Percentiles rank a stretch among this genome's conserved stretches.
Conservation (phyloP, 345 rosid species). For the Triadica sebifera region DNA sequence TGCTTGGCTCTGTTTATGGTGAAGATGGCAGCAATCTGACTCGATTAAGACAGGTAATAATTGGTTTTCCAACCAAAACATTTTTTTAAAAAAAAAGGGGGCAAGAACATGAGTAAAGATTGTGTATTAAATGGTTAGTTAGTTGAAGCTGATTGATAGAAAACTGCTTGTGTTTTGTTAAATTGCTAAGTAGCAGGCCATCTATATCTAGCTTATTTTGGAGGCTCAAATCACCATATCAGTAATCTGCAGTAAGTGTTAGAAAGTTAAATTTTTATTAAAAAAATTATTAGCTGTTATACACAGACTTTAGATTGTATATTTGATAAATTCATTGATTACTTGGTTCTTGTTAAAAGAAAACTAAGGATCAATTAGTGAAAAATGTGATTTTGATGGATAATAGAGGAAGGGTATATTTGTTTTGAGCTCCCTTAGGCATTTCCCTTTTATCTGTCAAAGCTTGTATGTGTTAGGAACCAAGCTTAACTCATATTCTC, state of each 20-base stretch:
- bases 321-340: background rate
- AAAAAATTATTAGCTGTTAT: background rate
- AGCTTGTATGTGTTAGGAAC: no score
- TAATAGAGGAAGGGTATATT: no score
- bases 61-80: background rate
- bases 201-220: background rate
- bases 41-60: constrained; percentile 21
- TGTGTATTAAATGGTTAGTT: background rate
- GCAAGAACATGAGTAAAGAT: background rate
- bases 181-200: background rate
- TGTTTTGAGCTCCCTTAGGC: no score
- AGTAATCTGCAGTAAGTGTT: background rate
- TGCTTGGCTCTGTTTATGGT: constrained; percentile 18
- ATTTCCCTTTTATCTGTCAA: no score
- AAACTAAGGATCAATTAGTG: background rate
- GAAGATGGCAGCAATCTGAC: constrained; percentile 19
- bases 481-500: no score
- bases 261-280: no score
- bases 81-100: background rate
- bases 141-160: background rate
- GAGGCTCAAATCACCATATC: background rate
- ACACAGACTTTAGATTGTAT: background rate
- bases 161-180: background rate
- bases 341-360: background rate
- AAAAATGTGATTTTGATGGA: background rate